These are phyloP conservation scores for Aureobasidium melanogenum DNA, from an alignment of 2,329 filamentous ascomycete genomes.

Conservation along the genomic window DNA sequence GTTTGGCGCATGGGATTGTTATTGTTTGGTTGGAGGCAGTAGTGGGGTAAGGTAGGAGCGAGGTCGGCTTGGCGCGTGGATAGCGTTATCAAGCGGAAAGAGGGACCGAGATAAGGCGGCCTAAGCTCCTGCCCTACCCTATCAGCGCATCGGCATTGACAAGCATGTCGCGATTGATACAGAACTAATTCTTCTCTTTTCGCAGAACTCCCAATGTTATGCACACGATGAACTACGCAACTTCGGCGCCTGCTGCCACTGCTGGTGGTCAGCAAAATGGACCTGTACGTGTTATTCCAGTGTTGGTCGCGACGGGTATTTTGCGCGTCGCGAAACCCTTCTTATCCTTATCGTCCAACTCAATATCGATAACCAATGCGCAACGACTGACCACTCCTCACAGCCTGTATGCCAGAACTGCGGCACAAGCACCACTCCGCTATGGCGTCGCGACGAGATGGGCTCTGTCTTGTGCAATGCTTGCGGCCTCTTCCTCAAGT, in stretches of 20 bases:
- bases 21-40: neutral
- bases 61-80: neutral
- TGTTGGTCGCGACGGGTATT: neutral
- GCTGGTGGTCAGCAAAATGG: slow-evolving; percentile 54
- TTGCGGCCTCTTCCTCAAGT: slow-evolving; percentile 92
- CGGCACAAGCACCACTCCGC: slow-evolving; percentile 84
- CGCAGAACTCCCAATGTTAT: slow-evolving; percentile 35
- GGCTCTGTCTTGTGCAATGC: slow-evolving; percentile 97
- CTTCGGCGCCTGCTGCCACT: slow-evolving; percentile 56
- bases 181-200: slow-evolving; percentile 15
- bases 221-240: slow-evolving; percentile 52
- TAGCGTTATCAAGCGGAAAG: slow-evolving; percentile 1
- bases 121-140: neutral
- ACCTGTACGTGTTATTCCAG: slow-evolving; percentile 41
- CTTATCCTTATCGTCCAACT: slow-evolving; percentile 17
- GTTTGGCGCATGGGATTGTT: neutral
- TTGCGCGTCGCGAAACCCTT: slow-evolving; percentile 13
- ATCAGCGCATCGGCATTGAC: slow-evolving; percentile 1
- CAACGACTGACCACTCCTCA: neutral
- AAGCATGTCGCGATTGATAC: slow-evolving; percentile 8
- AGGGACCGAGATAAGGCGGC: slow-evolving; percentile 2
- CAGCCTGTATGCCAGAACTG: slow-evolving; percentile 98
- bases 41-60: neutral
- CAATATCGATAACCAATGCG: slow-evolving; percentile 15
- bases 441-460: slow-evolving; percentile 95